Conservation (phyloP, 2,329 filamentous ascomycete genomes). For the Didymella pinodella region DNA sequence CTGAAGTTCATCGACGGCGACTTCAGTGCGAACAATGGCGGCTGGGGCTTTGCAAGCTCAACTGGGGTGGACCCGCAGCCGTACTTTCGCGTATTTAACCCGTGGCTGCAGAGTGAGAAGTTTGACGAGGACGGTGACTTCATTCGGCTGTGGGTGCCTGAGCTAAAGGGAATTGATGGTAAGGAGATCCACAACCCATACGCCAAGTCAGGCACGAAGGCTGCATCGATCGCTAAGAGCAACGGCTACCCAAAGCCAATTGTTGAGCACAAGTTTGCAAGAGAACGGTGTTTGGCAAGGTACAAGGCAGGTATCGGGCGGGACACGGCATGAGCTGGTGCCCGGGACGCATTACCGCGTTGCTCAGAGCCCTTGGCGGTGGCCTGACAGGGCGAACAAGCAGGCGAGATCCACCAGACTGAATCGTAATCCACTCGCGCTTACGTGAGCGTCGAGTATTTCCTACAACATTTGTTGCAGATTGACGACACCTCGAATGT, state of each 20-base stretch:
- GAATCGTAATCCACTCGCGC: background rate
- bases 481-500: background rate
- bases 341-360: too few relatives aligned
- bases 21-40: constrained; percentile 64
- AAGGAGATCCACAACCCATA: constrained; percentile 85
- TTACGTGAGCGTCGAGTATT: background rate
- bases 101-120: constrained; percentile 82
- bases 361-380: too few relatives aligned
- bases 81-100: constrained; percentile 92
- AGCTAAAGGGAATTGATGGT: constrained; percentile 69
- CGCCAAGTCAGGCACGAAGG: constrained; percentile 61
- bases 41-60: constrained; percentile 71
- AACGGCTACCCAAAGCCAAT: constrained; percentile 77
- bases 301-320: constrained; percentile 73
- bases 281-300: constrained; percentile 71
- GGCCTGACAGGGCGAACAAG: too few relatives aligned
- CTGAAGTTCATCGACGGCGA: constrained; percentile 58
- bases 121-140: constrained; percentile 82
- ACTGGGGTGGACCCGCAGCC: constrained; percentile 85
- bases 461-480: background rate
- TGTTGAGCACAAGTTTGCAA: constrained; percentile 74
- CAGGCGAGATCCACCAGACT: background rate
- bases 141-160: constrained; percentile 82
- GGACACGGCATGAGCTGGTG: constrained; percentile 51
- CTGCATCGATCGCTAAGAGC: constrained; percentile 65